Conservation (phyloP, 148 eudicot species). For the Chenopodium berlandieri region DNA sequence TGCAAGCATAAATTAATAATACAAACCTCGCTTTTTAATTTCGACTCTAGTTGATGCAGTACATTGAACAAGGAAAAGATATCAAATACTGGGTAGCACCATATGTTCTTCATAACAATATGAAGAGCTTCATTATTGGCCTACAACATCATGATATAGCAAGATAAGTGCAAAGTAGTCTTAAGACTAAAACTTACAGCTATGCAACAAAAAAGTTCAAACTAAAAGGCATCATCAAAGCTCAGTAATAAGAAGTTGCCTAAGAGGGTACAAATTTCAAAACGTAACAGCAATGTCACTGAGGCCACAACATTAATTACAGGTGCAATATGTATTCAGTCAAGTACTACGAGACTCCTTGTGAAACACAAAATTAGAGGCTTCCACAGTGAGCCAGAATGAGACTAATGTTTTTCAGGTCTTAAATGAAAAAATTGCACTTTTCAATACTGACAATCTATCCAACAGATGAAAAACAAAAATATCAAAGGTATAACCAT, state of each 20-base stretch:
- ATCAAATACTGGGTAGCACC: conserved; percentile 59
- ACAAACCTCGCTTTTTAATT: conserved; percentile 59
- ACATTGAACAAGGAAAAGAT: conserved; percentile 64
- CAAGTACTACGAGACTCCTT: not conserved
- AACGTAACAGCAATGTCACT: not conserved
- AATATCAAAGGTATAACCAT: too few relatives aligned
- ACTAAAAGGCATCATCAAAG: not conserved
- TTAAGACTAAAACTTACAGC: too few relatives aligned
- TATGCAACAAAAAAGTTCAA: too few relatives aligned
- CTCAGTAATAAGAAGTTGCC: not conserved
- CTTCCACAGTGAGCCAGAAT: too few relatives aligned
- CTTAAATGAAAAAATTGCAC: too few relatives aligned
- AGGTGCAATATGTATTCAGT: not conserved
- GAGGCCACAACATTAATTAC: not conserved
- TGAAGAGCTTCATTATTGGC: conserved; percentile 37
- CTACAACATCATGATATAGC: conserved; percentile 29
- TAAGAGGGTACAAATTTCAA: not conserved
- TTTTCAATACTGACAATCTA: too few relatives aligned
- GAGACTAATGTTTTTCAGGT: too few relatives aligned
- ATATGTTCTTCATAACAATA: conserved; percentile 54
- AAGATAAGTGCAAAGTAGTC: conserved; percentile 16
- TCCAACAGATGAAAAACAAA: too few relatives aligned
- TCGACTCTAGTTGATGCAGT: conserved; percentile 54
- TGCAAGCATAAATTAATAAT: conserved; percentile 4
- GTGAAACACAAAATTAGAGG: too few relatives aligned